Evolutionary conservation across 352 stramenopile species (phyloP).

Genomic region (Phytophthora agathidicida): DNA sequence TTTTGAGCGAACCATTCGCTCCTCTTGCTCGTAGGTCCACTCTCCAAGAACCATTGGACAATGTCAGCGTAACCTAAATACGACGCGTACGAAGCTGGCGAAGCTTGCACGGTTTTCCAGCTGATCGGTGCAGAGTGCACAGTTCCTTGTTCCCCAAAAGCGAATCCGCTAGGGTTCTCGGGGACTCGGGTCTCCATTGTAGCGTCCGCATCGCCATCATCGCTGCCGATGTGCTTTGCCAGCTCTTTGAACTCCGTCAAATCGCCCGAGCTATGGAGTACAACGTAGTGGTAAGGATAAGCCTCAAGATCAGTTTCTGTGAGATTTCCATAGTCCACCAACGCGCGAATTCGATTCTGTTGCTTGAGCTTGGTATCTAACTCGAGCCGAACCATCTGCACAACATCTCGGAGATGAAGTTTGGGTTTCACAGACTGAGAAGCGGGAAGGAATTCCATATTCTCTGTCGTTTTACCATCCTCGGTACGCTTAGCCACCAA

Average conservation of each 20-base stretch:
- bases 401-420: too few relatives aligned
- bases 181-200: constrained; percentile 1
- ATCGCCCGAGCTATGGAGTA: constrained; percentile 1
- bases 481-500: neutral
- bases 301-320: neutral
- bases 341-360: neutral
- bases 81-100: neutral
- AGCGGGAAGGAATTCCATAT: neutral
- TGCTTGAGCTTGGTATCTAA: too few relatives aligned
- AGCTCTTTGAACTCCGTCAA: neutral
- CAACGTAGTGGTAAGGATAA: constrained; percentile 8
- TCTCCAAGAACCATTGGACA: constrained; percentile 4
- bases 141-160: neutral
- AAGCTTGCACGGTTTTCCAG: constrained; percentile 4
- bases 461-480: neutral
- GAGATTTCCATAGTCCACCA: constrained; percentile 6
- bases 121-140: neutral
- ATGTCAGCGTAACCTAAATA: constrained; percentile 10
- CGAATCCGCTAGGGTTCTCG: neutral
- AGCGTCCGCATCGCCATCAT: neutral
- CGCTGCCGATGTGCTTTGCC: neutral
- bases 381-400: too few relatives aligned
- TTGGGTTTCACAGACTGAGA: too few relatives aligned
- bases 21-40: neutral
- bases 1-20: neutral